phyloP scores from a whole-genome alignment of 805 yeast species.

The Ogataea neopini region DNA sequence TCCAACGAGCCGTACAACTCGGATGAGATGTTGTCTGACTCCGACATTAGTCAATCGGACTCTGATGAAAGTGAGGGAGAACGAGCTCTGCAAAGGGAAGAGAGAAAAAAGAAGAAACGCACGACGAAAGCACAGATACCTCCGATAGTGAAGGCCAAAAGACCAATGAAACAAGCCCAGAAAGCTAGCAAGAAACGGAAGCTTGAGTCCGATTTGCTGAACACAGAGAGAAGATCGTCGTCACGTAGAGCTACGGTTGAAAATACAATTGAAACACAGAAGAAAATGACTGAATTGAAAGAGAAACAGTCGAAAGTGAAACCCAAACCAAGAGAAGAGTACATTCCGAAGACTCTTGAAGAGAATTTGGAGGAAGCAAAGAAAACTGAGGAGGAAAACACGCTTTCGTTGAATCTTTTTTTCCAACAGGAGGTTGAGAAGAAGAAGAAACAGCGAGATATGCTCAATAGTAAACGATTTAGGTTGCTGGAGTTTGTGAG shows the following conservation, averaged over 20 bases:
- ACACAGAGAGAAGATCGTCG: constrained; percentile 64
- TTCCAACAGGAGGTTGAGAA: constrained; percentile 83
- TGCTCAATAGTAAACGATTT: constrained; percentile 64
- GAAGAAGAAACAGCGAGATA: constrained; percentile 73
- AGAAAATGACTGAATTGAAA: constrained; percentile 69
- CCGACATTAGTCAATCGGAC: constrained; percentile 51
- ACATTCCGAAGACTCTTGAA: constrained; percentile 60
- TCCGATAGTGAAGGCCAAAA: constrained; percentile 24
- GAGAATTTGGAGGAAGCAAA: constrained; percentile 80
- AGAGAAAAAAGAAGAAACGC: constrained; percentile 31
- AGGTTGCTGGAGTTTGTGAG: constrained; percentile 63
- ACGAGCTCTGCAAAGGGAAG: constrained; percentile 38
- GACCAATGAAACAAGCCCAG: constrained; percentile 30
- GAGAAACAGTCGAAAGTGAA: constrained; percentile 42
- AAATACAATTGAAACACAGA: constrained; percentile 73
- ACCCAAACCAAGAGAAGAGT: constrained; percentile 36
- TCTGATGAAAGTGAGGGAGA: constrained; percentile 58
- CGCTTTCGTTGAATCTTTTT: constrained; percentile 70
- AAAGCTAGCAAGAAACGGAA: constrained; percentile 27
- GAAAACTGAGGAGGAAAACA: constrained; percentile 78
- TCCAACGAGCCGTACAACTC: no score
- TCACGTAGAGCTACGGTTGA: constrained; percentile 76
- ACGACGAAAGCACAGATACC: constrained; percentile 48
- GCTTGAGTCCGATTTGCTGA: constrained; percentile 30
- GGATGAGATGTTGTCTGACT: constrained; percentile 57